Evolutionary conservation across 192 early-diverging fungal genomes (phyloP), one percentile per base, ranked within the genome.

Genomic region (Coemansia sp.): DNA sequence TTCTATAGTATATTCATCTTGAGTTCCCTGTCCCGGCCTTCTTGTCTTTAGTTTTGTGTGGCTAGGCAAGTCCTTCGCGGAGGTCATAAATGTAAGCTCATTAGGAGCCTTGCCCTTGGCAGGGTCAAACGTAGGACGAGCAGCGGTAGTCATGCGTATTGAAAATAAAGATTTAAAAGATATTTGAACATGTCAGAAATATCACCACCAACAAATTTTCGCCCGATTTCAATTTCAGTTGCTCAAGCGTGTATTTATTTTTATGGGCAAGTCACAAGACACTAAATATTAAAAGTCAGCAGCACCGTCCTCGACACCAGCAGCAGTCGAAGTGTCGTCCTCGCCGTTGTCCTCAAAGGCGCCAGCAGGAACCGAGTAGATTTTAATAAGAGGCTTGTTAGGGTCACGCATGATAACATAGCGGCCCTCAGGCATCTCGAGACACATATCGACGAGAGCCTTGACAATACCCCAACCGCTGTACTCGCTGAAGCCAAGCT

Each of bases 381-480:
- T 63, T 52, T 90, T 87, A 68, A 97, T 87, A 12, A 93, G 85
- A 15, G 93, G 86, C 89, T 97, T 97, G 85, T 94, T 94, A n/a
- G 97, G 95, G 81, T 99, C 97, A 79, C 94, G 93, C 76, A 97
- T 90, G 64, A 99, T 81, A 12, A 98, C 92, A 79, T 94, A 99
- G 78, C 93, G 93, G 81, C 97, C 97, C 82, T 98, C 95, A n/a
- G 90, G 89, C 49, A 94, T 81, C 67, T 90, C 84, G 75, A 91
- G 76, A 65, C 94, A 94, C 73, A 95, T 62, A 67, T 98, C 95
- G 39, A 97, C 91, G 68, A 99, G 87, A 36, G 94, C 92, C 89
- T 96, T 94, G 76, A 97, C 87, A 72, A 98, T 94, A 81, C 97
- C 97, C 97, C 97, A 99, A 12, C 90, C 95, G 62, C 93, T 95